Evolutionary conservation across 2,329 filamentous ascomycete species (phyloP), one percentile per base, ranked within the genome.

Genomic region (Niveomyces coronatus): DNA sequence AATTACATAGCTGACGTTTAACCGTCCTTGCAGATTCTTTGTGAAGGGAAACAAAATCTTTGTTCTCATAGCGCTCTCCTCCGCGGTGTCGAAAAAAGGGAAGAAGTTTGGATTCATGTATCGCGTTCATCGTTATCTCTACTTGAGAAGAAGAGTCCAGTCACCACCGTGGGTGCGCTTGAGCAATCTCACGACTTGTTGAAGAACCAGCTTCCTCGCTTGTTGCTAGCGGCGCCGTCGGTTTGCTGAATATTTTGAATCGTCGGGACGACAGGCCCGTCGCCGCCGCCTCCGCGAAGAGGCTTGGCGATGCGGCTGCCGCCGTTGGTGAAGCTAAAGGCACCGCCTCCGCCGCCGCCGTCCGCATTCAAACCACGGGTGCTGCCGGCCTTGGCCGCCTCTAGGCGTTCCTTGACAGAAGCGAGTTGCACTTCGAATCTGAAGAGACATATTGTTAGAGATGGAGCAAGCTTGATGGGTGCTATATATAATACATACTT

Each of bases 371-470:
- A 76, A 38, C 85, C 87, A 47, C 87, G 82, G 9, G 88, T 94
- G 47, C 84, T 91, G 53, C 88, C 86, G 34, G 81, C 77, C 65
- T 96, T 98, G 58, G 88, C 91, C 37, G 86, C 84, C 64, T 98
- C 91, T 48, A 98, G 81, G 45, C 91, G 85, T 60, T 98, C 91
- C 70, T 96, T 98, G 64, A 98, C 91, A 36, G 88, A 87, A 30
- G 87, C 84, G 57, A 98, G 84, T 65, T 98, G 91, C 26, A 85
- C 82, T 69, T 98, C 91, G 69, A 98, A 98, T 60, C 91, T 96
- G 42, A n/a, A n/a, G 6, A 29, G 19, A 16, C 9, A 13, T 4
- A 6, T 30, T 41, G 52, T 62, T 50, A 63, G 54, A 45, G 46
- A 19, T 31, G 9, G 43, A 20, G 10, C 20, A 19, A 7, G 5